These are phyloP conservation scores for Cryptococcus sp. DNA, from an alignment of 1,284 basidiomycete genomes.

Conservation along the genomic window DNA sequence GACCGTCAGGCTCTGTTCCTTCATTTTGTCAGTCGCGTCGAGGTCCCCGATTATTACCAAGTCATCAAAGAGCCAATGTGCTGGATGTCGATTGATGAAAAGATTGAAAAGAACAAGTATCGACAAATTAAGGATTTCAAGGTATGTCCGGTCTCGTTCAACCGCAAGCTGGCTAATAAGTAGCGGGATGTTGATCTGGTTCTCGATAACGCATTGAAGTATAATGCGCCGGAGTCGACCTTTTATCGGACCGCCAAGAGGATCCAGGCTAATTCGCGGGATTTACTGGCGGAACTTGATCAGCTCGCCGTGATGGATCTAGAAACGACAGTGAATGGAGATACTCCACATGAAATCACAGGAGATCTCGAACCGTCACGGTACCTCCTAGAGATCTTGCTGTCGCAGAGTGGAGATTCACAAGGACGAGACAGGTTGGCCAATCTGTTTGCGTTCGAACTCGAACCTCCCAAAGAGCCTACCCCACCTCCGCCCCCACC, in stretches of 20 bases:
- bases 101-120: conserved; percentile 74
- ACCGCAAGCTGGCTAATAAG: conserved; percentile 2
- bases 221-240: conserved; percentile 71
- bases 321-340: background rate
- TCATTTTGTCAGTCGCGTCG: conserved; percentile 68
- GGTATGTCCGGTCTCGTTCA: conserved; percentile 49
- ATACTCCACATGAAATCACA: conserved; percentile 15
- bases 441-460: conserved; percentile 64
- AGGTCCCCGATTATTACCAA: conserved; percentile 90
- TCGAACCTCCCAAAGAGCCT: conserved; percentile 59
- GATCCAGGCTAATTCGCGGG: conserved; percentile 59
- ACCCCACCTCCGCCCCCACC: conserved; percentile 51
- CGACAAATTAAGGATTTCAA: conserved; percentile 69
- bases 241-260: conserved; percentile 70
- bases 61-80: conserved; percentile 84
- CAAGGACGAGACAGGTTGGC: conserved; percentile 56
- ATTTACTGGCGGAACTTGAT: conserved; percentile 61
- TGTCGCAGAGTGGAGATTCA: conserved; percentile 24
- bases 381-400: conserved; percentile 31
- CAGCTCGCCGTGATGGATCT: background rate
- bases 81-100: conserved; percentile 75
- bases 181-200: conserved; percentile 81
- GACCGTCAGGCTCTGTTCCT: conserved; percentile 74
- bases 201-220: conserved; percentile 76
- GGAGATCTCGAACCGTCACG: conserved; percentile 70